Evolutionary conservation across 2,329 filamentous ascomycete genomes (phyloP), one percentile per base, ranked within the genome.

Genomic region (Fusarium oligoseptatum): DNA sequence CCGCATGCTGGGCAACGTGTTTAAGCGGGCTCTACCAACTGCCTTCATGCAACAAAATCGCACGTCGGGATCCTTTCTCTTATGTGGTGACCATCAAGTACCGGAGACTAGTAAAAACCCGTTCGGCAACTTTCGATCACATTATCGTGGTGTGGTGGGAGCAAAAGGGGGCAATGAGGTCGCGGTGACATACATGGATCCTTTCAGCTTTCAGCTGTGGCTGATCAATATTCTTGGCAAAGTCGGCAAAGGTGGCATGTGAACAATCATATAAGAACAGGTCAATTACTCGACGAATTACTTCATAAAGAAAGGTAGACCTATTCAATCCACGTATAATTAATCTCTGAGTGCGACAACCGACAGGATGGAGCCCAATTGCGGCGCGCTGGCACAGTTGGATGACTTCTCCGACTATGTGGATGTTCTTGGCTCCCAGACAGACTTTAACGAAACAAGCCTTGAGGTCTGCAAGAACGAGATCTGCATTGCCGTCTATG

Each of bases 401-500:
- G 45, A 67, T 34, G 70, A 71, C 56, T 77, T 72, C 15, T 63
- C 52, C n/a, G 4, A 34, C 14, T 72, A 74, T 12, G 32, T 69
- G 17, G 36, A 58, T 8, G 9, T 39, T n/a, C 66, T 77, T 27
- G 2, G 29, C 14, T 48, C 36, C 0, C 4, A 50, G 37, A 77
- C 66, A 3, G n/a, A 41, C 0, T 76, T 70, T 22, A 20, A 67
- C 3, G 20, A 7, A 20, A 11, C 32, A 3, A 50, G 29, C 6
- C 29, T 78, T 34, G 14, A 34, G 17, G 2, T 17, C 3, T 75
- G 72, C 8, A 66, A 43, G 50, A n/a, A 10, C n/a, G 55, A 74
- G 36, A 77, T 72, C 22, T 76, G 72, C n/a, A 70, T 29, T 7
- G 64, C 67, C 14, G 41, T 76, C 6, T 77, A 78, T 17, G 72